phyloP scores from a whole-genome alignment of 768 basidiomycete species.

The Naganishia vishniacii region DNA sequence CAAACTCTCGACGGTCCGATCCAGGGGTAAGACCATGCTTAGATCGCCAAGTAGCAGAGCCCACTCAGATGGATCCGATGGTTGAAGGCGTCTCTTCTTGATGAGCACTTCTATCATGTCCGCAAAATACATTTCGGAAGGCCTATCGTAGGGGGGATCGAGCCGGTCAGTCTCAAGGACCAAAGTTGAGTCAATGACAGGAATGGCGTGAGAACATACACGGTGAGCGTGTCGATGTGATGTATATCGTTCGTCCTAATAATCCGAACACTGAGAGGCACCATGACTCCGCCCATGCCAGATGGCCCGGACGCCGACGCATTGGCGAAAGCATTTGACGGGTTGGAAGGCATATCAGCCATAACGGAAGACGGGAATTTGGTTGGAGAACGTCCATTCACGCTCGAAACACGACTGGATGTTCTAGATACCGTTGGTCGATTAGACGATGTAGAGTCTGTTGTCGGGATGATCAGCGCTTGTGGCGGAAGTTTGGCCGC shows the following conservation, averaged over 20 bases:
- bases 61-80: slow-evolving; percentile 61
- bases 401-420: slow-evolving; percentile 14
- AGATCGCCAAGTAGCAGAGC: slow-evolving; percentile 48
- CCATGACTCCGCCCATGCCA: slow-evolving; percentile 58
- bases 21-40: slow-evolving; percentile 69
- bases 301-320: slow-evolving; percentile 49
- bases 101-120: slow-evolving; percentile 72
- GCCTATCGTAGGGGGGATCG: slow-evolving; percentile 24
- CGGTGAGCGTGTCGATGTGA: slow-evolving; percentile 81
- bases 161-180: no score
- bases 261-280: slow-evolving; percentile 71
- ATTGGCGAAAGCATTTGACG: slow-evolving; percentile 41
- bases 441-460: background rate
- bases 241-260: slow-evolving; percentile 75
- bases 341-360: slow-evolving; percentile 49
- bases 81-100: slow-evolving; percentile 44
- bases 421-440: slow-evolving; percentile 16
- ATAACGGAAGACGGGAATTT: slow-evolving; percentile 43
- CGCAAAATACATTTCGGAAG: slow-evolving; percentile 93
- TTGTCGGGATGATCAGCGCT: slow-evolving; percentile 32
- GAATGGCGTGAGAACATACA: slow-evolving; percentile 56
- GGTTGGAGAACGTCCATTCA: slow-evolving; percentile 32
- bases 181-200: no score
- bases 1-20: slow-evolving; percentile 91
- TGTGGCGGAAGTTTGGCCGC: slow-evolving; percentile 61